Base-by-base conservation (phyloP, 2,329 filamentous ascomycete genomes). In the Colletotrichum siamense region DNA sequence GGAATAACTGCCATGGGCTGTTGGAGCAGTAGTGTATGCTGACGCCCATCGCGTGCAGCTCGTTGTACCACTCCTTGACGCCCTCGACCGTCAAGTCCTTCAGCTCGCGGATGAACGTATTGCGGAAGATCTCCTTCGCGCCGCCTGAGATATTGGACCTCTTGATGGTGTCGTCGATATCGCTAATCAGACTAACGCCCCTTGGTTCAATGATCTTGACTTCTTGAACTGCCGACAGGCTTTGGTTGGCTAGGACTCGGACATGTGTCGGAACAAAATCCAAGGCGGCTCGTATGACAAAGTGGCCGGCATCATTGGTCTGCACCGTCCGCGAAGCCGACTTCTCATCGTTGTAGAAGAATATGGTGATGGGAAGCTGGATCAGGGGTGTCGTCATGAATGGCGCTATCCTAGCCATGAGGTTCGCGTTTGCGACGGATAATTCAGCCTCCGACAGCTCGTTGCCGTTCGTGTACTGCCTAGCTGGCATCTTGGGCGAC, bases 1-100 rank as follows among this genome's bases (percentile, higher is more conserved):
- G 97, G 80, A 95, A 99, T 8, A 99, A 90, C 83, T 99, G 98
- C 98, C 98, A 99, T 1, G 97, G 97, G 67, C 96, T 98, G 85
- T 99, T 99, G n/a, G 97, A 99, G 79, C 98, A 98, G 84, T 99
- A 99, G 83, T 99, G 98, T 69, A 99, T 91, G 80, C 93, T 92
- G 28, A 99, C 96, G 22, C 96, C 96, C 86, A 96, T 92, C 24
- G 92, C 89, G 52, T 94, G 90, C 85, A 99, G 89, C 24, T 89
- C 89, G 44, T 89, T 92, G 82, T 99, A 99, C 96, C 97, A 99
- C 77, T 98, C 95, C 74, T 89, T 91, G 24, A 99, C 96, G 3
- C 97, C 97, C 18, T 96, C 94, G 26, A 99, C 92, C 0, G 93
- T 95, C 62, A 99, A 88, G 76, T 96, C 95, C 5, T 86, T 89